Evolutionary conservation across 1,284 basidiomycete species (phyloP).

Genomic region (Phenoliferia sp.): DNA sequence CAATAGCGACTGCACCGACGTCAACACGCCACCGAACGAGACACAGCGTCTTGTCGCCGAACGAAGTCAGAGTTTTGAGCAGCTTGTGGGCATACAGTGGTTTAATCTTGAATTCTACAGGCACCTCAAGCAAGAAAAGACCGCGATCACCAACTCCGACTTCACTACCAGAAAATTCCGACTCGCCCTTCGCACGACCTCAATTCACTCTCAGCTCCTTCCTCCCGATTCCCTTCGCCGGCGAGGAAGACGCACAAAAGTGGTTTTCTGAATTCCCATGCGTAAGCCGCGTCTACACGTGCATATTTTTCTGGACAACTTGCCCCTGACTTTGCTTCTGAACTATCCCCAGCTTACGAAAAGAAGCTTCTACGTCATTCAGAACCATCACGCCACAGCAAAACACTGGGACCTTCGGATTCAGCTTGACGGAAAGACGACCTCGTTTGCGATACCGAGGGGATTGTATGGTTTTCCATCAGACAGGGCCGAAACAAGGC

Average conservation of each 20-base stretch:
- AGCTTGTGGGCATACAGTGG: no score
- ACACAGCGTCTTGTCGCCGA: not conserved
- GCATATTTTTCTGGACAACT: not conserved
- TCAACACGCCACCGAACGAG: not conserved
- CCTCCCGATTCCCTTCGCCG: not conserved
- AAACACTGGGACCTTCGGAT: slow-evolving; percentile 21
- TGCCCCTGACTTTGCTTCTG: not conserved
- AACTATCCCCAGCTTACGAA: slow-evolving; percentile 4
- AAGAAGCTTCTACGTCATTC: slow-evolving; percentile 21
- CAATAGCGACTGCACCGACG: not conserved
- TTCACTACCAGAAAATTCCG: not conserved
- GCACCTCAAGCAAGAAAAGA: not conserved
- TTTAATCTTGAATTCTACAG: not conserved
- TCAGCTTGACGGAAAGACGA: slow-evolving; percentile 14
- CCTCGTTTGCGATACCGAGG: slow-evolving; percentile 17
- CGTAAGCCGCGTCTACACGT: no score
- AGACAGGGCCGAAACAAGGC: not conserved
- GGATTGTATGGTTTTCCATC: not conserved
- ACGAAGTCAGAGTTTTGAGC: not conserved
- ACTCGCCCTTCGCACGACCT: not conserved
- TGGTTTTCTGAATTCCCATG: not conserved
- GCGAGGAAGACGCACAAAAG: not conserved
- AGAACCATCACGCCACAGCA: slow-evolving; percentile 18
- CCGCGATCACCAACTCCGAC: not conserved
- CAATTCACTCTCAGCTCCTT: not conserved